Evolutionary conservation across 1,284 basidiomycete genomes (phyloP).

Genomic region (Austroboletus novae-zelandiae): DNA sequence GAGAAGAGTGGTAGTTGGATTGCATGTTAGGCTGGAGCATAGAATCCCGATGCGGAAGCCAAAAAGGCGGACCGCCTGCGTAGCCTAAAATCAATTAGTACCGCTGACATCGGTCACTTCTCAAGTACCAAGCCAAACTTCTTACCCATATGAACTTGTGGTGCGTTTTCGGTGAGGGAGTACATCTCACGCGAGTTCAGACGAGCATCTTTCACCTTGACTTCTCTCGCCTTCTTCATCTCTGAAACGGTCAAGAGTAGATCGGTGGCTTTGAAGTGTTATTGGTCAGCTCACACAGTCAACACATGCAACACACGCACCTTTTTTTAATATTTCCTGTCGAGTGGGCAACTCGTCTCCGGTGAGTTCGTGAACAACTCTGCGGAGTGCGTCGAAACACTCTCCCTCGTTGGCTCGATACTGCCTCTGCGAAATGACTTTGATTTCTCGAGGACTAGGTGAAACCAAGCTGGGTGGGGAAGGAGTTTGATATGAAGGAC

Average conservation of each 20-base stretch:
- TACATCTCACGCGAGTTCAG: not conserved
- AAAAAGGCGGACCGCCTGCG: not conserved
- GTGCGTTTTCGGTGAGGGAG: not conserved
- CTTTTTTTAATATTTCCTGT: conserved; percentile 22
- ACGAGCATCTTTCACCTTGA: not conserved
- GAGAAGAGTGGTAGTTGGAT: not conserved
- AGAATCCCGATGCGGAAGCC: not conserved
- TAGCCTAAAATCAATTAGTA: conserved; percentile 3
- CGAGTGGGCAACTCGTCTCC: conserved; percentile 16
- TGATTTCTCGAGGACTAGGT: conserved; percentile 5
- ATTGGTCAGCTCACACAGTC: not conserved
- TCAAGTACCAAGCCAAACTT: not conserved
- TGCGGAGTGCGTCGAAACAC: conserved; percentile 10
- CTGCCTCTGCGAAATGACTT: conserved; percentile 13
- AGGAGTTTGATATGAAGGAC: not conserved
- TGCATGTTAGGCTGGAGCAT: not conserved
- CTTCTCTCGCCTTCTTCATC: not conserved
- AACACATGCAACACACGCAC: conserved; percentile 2
- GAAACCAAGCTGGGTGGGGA: not conserved
- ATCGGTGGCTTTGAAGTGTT: conserved; percentile 6
- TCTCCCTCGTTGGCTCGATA: conserved; percentile 24
- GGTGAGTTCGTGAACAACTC: conserved; percentile 14
- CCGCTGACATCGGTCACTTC: not conserved
- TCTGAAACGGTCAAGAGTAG: conserved; percentile 9
- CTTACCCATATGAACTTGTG: conserved; percentile 5